phyloP scores from a whole-genome alignment of 805 yeast species.

The Saccharomycopsis olivae region DNA sequence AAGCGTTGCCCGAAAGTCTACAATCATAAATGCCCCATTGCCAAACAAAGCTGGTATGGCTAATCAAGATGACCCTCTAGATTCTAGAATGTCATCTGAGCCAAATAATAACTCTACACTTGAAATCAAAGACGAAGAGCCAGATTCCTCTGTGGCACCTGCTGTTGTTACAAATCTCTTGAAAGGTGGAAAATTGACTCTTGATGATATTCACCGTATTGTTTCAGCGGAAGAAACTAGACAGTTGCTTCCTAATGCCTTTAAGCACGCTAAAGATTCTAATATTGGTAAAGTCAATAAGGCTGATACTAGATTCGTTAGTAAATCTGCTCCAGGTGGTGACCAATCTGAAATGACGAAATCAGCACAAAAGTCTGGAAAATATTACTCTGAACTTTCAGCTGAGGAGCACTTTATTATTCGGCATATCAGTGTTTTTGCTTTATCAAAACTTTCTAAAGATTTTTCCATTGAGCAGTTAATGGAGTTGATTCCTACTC shows the following conservation, averaged over 20 bases:
- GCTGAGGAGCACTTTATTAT: constrained; percentile 47
- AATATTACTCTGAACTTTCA: constrained; percentile 55
- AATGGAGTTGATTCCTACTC: constrained; percentile 23
- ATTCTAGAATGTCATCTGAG: constrained; percentile 18
- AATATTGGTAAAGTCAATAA: background rate
- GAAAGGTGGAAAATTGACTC: constrained; percentile 47
- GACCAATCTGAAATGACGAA: background rate
- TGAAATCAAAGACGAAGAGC: constrained; percentile 1
- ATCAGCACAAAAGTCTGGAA: constrained; percentile 20
- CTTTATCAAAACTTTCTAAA: constrained; percentile 27
- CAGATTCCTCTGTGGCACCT: background rate
- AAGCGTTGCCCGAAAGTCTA: constrained; percentile 55
- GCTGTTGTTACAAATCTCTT: background rate
- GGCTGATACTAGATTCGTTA: background rate
- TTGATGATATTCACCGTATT: constrained; percentile 94
- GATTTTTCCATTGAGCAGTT: constrained; percentile 29
- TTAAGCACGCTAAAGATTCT: constrained; percentile 53
- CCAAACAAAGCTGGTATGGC: constrained; percentile 29
- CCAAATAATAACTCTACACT: background rate
- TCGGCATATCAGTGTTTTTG: constrained; percentile 49
- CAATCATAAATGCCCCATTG: constrained; percentile 52
- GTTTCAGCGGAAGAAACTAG: constrained; percentile 96
- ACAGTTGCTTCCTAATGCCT: constrained; percentile 87
- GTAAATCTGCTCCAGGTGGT: constrained; percentile 9
- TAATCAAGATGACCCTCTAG: constrained; percentile 20